Evolutionary conservation across 2,329 filamentous ascomycete genomes (phyloP).

Genomic region (Pseudogymnoascus sp.): DNA sequence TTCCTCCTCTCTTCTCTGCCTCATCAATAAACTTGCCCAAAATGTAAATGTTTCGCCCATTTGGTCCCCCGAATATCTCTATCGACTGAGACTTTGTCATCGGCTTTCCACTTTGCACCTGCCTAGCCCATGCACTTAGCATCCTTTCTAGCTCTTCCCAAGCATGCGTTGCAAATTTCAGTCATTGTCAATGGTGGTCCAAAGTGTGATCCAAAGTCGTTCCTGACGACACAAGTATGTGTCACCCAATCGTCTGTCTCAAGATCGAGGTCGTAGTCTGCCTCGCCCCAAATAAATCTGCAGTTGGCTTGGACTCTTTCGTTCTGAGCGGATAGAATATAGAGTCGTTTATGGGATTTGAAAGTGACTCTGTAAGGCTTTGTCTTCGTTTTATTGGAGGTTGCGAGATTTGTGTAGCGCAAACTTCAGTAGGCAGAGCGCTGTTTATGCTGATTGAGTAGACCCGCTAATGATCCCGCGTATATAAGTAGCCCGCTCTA

Average conservation of each 20-base stretch:
- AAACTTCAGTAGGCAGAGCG: too few species aligned
- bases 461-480: too few species aligned
- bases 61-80: slow-evolving; percentile 4
- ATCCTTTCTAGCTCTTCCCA: slow-evolving; percentile 17
- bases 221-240: slow-evolving; percentile 12
- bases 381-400: too few species aligned
- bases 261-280: slow-evolving; percentile 18
- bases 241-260: slow-evolving; percentile 18
- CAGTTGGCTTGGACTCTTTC: slow-evolving; percentile 17
- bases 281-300: slow-evolving; percentile 19
- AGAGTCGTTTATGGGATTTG: slow-evolving; percentile 1
- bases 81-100: slow-evolving; percentile 13
- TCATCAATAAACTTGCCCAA: not conserved
- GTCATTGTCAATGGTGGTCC: slow-evolving; percentile 18
- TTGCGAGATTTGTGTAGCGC: too few species aligned
- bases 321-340: not conserved
- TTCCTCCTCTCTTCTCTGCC: not conserved
- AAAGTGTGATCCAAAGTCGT: slow-evolving; percentile 15
- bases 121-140: not conserved
- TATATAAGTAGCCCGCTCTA: too few species aligned
- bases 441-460: too few species aligned
- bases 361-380: not conserved
- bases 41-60: not conserved
- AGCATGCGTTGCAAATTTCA: slow-evolving; percentile 13
- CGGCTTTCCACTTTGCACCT: slow-evolving; percentile 15